Evolutionary conservation across 352 stramenopile species (phyloP), one percentile per base, ranked within the genome.

Genomic region (Pythium guiyangense): DNA sequence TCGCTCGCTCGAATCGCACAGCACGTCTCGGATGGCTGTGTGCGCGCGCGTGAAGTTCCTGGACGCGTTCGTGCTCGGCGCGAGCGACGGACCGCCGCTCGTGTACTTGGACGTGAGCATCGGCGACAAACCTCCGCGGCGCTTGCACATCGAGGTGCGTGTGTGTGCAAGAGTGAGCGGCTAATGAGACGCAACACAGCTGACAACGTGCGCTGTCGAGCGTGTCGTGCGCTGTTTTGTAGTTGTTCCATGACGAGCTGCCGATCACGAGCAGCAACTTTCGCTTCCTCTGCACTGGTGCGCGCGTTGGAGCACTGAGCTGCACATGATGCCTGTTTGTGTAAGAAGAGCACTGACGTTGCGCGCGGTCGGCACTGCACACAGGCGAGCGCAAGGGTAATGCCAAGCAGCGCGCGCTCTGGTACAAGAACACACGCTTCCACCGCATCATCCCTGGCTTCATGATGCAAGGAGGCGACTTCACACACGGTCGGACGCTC

Each of bases 381-480:
- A 17, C 37, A 80, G 69, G 75, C 6, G 79, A 88, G 52, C 66
- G 74, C 60, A 77, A 75, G 40, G 66, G 75, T 39, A 86, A 70
- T 54, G 68, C 69, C 11, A 75, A 79, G 42, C 64, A 76, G 12
- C 70, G 73, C 31, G 62, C 64, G 35, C 62, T 82, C n/a, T 88
- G 73, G 67, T 99, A 96, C 89, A 98, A 99, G 71, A 92, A 93
- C 57, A 92, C 75, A 46, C 86, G 75, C 5, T 98, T 99, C 72
- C 97, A 99, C 60, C 90, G 96, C n/a, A 86, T 99, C n/a, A 96
- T 99, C 59, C 96, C 96, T 27, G 93, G 96, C 40, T 99, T 99
- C 63, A 99, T 99, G 96, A 96, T 98, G 71, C 96, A 99, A 73
- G 91, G 92, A 26, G 96, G 96, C 12, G 96, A 98, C 71, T 82